Conservation (phyloP, 139 green algal species). For the Chlorella vulgaris region DNA sequence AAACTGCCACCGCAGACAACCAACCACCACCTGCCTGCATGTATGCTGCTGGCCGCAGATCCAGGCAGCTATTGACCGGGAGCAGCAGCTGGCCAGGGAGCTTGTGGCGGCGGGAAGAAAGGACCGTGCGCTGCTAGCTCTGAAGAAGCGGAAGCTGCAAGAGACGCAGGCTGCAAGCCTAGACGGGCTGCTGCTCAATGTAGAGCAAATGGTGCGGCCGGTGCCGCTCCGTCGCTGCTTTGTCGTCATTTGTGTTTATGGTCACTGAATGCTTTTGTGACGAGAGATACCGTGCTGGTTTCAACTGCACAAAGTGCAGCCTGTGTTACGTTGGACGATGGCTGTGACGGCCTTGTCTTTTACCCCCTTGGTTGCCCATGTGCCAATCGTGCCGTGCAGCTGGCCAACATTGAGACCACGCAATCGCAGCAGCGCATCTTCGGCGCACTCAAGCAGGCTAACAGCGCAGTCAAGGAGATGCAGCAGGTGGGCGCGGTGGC, state of each 20-base stretch:
- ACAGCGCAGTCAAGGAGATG: slow-evolving; percentile 70
- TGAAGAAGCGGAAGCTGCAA: slow-evolving; percentile 77
- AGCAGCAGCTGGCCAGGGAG: slow-evolving; percentile 47
- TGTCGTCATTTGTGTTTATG: too few relatives aligned
- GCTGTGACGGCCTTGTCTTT: too few relatives aligned
- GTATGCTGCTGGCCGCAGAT: slow-evolving; percentile 40
- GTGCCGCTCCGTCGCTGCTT: too few relatives aligned
- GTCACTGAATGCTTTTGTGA: too few relatives aligned
- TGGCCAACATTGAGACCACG: slow-evolving; percentile 78
- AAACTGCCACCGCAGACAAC: too few relatives aligned
- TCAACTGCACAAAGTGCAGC: too few relatives aligned
- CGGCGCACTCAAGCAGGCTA: slow-evolving; percentile 75
- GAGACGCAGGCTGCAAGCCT: slow-evolving; percentile 62
- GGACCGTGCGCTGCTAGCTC: slow-evolving; percentile 68
- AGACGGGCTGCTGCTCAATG: slow-evolving; percentile 65
- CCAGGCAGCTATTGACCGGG: slow-evolving; percentile 50
- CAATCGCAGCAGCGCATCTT: slow-evolving; percentile 77
- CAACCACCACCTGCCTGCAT: too few relatives aligned
- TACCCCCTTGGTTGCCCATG: too few relatives aligned
- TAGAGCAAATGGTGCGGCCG: slow-evolving; percentile 72
- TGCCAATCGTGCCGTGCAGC: too few relatives aligned
- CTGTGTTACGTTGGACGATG: too few relatives aligned
- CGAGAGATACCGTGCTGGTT: neutral
- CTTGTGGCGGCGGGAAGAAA: slow-evolving; percentile 49
- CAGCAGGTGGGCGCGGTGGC: slow-evolving; percentile 45